Percentiles rank a stretch among this genome's conserved stretches.
Evolutionary conservation across 805 yeast genomes (phyloP).

Genomic region (Metschnikowia noctiluminum): DNA sequence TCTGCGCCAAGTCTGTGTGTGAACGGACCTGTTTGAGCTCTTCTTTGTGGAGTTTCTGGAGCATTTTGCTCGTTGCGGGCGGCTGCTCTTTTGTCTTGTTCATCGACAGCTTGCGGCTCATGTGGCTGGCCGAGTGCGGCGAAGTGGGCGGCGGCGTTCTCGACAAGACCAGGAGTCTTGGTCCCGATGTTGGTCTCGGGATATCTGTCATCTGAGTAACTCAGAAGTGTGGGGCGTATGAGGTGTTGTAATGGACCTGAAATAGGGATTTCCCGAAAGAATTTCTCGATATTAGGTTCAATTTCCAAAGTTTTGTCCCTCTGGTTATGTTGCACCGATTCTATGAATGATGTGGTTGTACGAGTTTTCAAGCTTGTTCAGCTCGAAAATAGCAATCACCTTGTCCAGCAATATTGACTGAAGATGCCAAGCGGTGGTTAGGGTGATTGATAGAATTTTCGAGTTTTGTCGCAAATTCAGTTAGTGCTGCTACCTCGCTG

Average conservation of each 20-base stretch:
- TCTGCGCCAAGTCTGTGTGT: constrained; percentile 73
- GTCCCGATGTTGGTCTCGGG: constrained; percentile 2
- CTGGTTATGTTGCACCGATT: too few relatives aligned
- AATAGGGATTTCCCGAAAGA: too few relatives aligned
- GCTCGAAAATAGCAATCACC: too few relatives aligned
- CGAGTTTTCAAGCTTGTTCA: too few relatives aligned
- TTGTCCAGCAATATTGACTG: too few relatives aligned
- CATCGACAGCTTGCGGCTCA: constrained; percentile 8
- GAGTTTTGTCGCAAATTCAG: too few relatives aligned
- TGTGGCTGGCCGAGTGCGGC: neutral
- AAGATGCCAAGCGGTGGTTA: too few relatives aligned
- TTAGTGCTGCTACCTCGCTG: too few relatives aligned
- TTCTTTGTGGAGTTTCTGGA: constrained; percentile 29
- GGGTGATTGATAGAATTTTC: too few relatives aligned
- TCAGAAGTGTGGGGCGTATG: neutral
- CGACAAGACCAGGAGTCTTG: neutral
- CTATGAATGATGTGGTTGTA: too few relatives aligned
- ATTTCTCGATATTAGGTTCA: too few relatives aligned
- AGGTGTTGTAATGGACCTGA: neutral
- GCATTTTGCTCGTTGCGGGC: constrained; percentile 16
- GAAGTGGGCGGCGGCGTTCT: constrained; percentile 2
- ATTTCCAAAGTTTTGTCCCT: too few relatives aligned
- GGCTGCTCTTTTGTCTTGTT: constrained; percentile 7
- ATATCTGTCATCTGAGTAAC: neutral
- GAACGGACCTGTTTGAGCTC: constrained; percentile 56